phyloP scores from a whole-genome alignment of 2,329 filamentous ascomycete species.

The Fusarium haematococcum region DNA sequence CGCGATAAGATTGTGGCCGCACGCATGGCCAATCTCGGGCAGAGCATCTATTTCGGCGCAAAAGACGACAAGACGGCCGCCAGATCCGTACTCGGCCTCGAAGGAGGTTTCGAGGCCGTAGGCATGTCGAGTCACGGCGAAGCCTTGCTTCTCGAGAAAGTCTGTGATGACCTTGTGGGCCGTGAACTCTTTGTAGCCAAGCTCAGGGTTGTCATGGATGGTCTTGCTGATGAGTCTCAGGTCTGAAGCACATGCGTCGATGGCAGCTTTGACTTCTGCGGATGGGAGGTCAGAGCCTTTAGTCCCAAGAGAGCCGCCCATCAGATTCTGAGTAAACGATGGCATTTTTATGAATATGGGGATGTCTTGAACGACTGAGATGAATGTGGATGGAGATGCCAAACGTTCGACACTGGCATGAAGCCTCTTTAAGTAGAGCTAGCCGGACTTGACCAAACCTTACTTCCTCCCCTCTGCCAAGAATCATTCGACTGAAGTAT shows the following conservation, averaged over 20 bases:
- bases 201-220: background rate
- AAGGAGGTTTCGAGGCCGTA: background rate
- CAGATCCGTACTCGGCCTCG: background rate
- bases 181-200: background rate
- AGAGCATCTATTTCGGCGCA: background rate
- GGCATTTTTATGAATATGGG: background rate
- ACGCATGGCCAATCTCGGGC: background rate
- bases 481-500: background rate
- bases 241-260: background rate
- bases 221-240: background rate
- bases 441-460: background rate
- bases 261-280: background rate
- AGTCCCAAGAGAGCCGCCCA: background rate
- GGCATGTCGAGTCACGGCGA: background rate
- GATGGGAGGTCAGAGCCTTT: background rate
- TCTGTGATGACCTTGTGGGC: background rate
- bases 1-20: background rate
- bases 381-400: background rate
- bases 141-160: background rate
- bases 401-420: background rate
- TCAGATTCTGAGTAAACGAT: background rate
- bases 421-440: background rate
- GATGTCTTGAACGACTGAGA: background rate
- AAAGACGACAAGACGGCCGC: background rate
- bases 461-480: background rate